Percentiles rank a stretch among this genome's conserved stretches.
Evolutionary conservation across 2,329 filamentous ascomycete species (phyloP).

Genomic region (Paecilomyces variotii): DNA sequence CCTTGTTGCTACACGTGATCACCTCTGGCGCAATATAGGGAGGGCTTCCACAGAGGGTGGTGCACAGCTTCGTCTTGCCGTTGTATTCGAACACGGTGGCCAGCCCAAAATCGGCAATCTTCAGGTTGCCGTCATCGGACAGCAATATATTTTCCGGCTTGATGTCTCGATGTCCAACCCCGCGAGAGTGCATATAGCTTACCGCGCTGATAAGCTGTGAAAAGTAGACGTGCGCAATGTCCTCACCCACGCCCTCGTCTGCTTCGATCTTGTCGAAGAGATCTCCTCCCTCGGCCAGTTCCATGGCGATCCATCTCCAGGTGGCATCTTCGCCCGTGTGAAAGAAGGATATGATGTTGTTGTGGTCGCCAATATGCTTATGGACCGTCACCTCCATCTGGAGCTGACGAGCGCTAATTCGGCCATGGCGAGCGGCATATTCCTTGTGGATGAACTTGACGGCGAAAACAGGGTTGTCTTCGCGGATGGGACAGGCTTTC

Average conservation of each 20-base stretch:
- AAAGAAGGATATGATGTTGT: conserved; percentile 91
- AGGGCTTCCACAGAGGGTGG: conserved; percentile 88
- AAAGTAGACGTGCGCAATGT: conserved; percentile 96
- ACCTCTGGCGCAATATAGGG: conserved; percentile 98
- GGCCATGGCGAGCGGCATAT: conserved; percentile 82
- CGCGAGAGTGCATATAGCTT: conserved; percentile 91
- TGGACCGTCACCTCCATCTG: conserved; percentile 88
- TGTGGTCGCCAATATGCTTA: conserved; percentile 77
- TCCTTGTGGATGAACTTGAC: conserved; percentile 99
- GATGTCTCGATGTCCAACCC: conserved; percentile 83
- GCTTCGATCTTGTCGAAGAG: conserved; percentile 99
- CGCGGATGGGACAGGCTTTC: conserved; percentile 72
- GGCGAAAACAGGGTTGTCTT: conserved; percentile 71
- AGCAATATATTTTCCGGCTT: conserved; percentile 95
- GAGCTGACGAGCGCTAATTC: conserved; percentile 81
- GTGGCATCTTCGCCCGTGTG: conserved; percentile 73
- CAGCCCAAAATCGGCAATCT: conserved; percentile 94
- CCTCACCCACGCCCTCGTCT: conserved; percentile 85
- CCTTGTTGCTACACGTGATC: conserved; percentile 47
- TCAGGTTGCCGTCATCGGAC: conserved; percentile 74
- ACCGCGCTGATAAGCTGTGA: conserved; percentile 83
- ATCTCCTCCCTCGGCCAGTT: conserved; percentile 89
- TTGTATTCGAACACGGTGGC: conserved; percentile 90
- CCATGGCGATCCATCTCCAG: conserved; percentile 99
- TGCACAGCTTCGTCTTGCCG: conserved; percentile 70